A percentile compares a stretch with the other conserved stretches of the same genome.
Conservation (phyloP, 768 basidiomycete species). For the Lactarius akahatsu region DNA sequence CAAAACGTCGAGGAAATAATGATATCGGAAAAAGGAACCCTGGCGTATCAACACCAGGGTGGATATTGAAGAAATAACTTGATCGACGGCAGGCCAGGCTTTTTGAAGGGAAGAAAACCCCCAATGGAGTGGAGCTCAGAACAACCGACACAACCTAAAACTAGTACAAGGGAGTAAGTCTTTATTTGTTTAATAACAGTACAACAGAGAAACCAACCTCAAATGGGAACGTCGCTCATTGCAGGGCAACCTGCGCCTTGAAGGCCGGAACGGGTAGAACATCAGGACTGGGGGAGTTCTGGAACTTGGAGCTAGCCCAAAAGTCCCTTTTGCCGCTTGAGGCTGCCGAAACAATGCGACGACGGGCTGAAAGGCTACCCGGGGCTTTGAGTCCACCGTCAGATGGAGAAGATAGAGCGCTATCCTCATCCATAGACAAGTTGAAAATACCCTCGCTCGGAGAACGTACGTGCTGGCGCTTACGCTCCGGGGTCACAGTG, state of each 20-base stretch:
- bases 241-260: conserved; percentile 32
- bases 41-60: conserved; percentile 29
- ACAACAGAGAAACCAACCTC: conserved; percentile 1
- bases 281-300: conserved; percentile 84
- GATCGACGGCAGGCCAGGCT: conserved; percentile 36
- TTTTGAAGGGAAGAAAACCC: conserved; percentile 33
- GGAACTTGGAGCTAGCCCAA: conserved; percentile 81
- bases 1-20: conserved; percentile 46
- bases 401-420: conserved; percentile 39
- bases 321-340: conserved; percentile 37
- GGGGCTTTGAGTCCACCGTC: conserved; percentile 42
- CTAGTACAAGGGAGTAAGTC: not conserved
- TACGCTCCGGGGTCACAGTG: conserved; percentile 40
- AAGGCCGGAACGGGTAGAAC: conserved; percentile 72
- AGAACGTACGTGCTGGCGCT: conserved; percentile 48
- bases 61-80: conserved; percentile 34
- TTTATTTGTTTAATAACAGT: not conserved
- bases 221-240: conserved; percentile 20
- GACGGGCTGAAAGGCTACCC: conserved; percentile 32
- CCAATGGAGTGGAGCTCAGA: conserved; percentile 41
- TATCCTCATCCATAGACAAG: conserved; percentile 72
- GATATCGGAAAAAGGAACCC: conserved; percentile 37
- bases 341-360: conserved; percentile 24
- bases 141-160: conserved; percentile 41
- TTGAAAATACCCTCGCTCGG: conserved; percentile 76